A percentile compares a stretch with the other conserved stretches of the same genome.
Conservation (phyloP, 2,329 filamentous ascomycete genomes). For the Sclerotinia minor region DNA sequence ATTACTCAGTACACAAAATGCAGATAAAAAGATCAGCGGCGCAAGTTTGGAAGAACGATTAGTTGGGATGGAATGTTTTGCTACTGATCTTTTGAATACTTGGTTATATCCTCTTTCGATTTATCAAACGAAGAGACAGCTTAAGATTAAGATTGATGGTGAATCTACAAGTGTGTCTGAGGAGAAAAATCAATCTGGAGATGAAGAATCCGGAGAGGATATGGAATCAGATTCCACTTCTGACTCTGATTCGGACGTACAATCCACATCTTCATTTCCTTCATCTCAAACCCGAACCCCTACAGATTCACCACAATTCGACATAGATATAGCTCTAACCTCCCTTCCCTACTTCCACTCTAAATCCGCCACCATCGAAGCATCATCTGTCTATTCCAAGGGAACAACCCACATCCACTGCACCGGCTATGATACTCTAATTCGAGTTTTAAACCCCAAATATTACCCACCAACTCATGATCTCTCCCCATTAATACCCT, state of each 20-base stretch:
- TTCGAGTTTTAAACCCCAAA: slow-evolving; percentile 69
- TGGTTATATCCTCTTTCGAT: slow-evolving; percentile 40
- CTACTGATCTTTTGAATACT: slow-evolving; percentile 49
- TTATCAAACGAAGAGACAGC: slow-evolving; percentile 19
- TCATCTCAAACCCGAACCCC: background rate
- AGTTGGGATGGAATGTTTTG: slow-evolving; percentile 70
- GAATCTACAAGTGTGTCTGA: background rate
- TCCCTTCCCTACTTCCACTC: slow-evolving; percentile 72
- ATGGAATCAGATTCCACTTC: background rate
- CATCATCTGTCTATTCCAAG: slow-evolving; percentile 45
- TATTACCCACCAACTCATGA: slow-evolving; percentile 62
- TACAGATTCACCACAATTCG: slow-evolving; percentile 23
- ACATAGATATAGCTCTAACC: slow-evolving; percentile 66
- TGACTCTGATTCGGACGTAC: background rate
- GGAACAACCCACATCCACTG: slow-evolving; percentile 62
- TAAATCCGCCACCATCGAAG: slow-evolving; percentile 62
- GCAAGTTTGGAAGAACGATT: slow-evolving; percentile 67
- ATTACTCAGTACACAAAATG: slow-evolving; percentile 63
- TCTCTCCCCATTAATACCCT: slow-evolving; percentile 57
- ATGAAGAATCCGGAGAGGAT: background rate
- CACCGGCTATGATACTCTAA: slow-evolving; percentile 73
- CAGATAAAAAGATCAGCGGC: slow-evolving; percentile 66
- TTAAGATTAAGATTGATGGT: too few species aligned
- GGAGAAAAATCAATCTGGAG: background rate
- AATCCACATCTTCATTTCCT: slow-evolving; percentile 19